These are phyloP conservation scores for Cladosporium sp. DNA, from an alignment of 2,329 filamentous ascomycete species.

Conservation along the genomic window DNA sequence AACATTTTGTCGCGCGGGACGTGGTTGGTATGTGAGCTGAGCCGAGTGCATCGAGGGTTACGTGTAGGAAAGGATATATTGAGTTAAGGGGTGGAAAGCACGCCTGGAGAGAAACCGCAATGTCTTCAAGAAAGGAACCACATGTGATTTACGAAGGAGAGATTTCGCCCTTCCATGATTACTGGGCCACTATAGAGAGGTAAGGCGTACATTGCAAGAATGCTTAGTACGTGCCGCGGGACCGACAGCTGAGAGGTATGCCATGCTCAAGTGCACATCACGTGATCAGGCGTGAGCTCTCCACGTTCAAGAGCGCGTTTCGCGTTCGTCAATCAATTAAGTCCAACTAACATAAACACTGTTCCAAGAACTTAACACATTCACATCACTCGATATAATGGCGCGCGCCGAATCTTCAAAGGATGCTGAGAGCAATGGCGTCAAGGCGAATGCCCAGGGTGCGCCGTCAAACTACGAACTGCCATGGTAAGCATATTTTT, in stretches of 20 bases:
- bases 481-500: conserved; percentile 63
- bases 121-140: background rate
- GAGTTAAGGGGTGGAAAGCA: background rate
- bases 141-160: background rate
- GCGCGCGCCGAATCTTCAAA: conserved; percentile 54
- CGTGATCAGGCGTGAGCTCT: conserved; percentile 3
- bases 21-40: too few relatives aligned
- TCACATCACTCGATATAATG: conserved; percentile 37
- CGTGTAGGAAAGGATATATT: background rate
- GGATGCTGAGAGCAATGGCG: conserved; percentile 46
- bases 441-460: conserved; percentile 44
- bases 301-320: conserved; percentile 1
- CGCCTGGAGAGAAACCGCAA: background rate
- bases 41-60: background rate
- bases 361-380: background rate
- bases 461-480: conserved; percentile 66
- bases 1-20: conserved; percentile 36
- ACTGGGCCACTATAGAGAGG: background rate
- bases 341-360: conserved; percentile 11
- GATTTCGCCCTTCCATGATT: background rate
- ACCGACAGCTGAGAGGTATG: background rate
- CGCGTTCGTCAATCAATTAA: background rate
- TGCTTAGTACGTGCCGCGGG: background rate
- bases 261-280: background rate
- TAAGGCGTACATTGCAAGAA: conserved; percentile 5